Base-by-base conservation (phyloP, 2,329 filamentous ascomycete species). In the Xylaria multiplex region DNA sequence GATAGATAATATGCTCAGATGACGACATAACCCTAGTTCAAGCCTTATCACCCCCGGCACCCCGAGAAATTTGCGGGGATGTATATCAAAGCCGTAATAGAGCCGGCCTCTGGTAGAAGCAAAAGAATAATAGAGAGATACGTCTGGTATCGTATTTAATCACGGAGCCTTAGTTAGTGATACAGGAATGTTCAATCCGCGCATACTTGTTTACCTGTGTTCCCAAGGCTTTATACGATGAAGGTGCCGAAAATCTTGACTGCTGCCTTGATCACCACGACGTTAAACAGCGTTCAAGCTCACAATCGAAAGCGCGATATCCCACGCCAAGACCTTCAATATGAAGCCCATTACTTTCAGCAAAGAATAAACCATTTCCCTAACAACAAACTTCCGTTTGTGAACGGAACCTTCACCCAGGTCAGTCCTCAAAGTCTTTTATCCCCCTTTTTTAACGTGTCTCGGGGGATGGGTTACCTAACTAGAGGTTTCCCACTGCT, bases 401-500 rank as follows among this genome's bases (percentile, higher is more conserved):
- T 78, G 13, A 79, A 81, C 64, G 82, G 77, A 19, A 87, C 84
- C 1, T 87, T 86, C 72, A 79, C 79, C 56, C 85, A 87, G 27
- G 27, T 27, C 27, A 27, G 27, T 5, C 27, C 2, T 27, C 5
- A 5, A 27, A 27, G 27, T 27, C 27, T 27, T 27, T 27, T 27
- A 27, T 27, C 5, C 27, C 27, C 27, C 27, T n/a, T 2, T 27
- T 27, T 5, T 27, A 5, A 27, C 27, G 27, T 27, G 27, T 27
- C 27, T 27, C 27, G 27, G 27, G 27, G 27, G 2, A 27, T 27
- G 5, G 5, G 27, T 27, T 27, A 5, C 27, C 27, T 27, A 27
- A 27, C 5, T 27, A 27, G 27, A 5, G 27, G n/a, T n/a, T n/a
- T n/a, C n/a, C n/a, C n/a, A n/a, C n/a, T n/a, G n/a, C n/a, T n/a